Base-by-base conservation (phyloP, 305 asterid species). In the Solanum hybrid region DNA sequence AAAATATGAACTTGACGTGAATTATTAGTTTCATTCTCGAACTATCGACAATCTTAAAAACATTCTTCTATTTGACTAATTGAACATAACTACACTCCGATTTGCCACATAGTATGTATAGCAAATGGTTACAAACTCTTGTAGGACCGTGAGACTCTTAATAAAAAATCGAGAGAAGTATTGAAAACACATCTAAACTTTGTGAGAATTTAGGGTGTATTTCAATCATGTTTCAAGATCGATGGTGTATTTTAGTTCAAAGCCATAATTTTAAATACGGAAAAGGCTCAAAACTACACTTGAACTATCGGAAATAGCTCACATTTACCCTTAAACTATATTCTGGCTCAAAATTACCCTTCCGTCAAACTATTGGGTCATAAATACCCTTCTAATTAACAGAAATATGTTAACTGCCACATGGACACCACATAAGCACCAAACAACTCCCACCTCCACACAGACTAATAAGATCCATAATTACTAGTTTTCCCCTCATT, bases 1-100 rank as follows among this genome's bases (percentile, higher is more conserved):
- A 66, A 66, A n/a, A 64, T 8, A 64, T 0, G 0, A 64, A 3
- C 1, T 64, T 9, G 14, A n/a, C 14, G 1, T n/a, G 1, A 66
- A 66, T 9, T 66, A 66, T 66, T 66, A 66, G 14, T 66, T 64
- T n/a, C 29, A 66, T n/a, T 66, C 0, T n/a, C 2, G 0, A n/a
- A 66, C 0, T 66, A n/a, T 66, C 3, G 27, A 22, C 0, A 9
- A n/a, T 0, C 14, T 0, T 66, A 66, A 66, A 66, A n/a, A 9
- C 0, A 66, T n/a, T 66, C 0, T 22, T 66, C 0, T n/a, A n/a
- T 10, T 10, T 66, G 29, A 66, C 0, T 66, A 66, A 4, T 0
- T n/a, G 6, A 66, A 9, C 14, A n/a, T 66, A 66, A 22, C 1
- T n/a, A 2, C 14, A n/a, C 0, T 0, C 29, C 1, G 14, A 66